A percentile compares a stretch with the other conserved stretches of the same genome.
Conservation (phyloP, 2,329 filamentous ascomycete species). For the Pseudonectria buxi region DNA sequence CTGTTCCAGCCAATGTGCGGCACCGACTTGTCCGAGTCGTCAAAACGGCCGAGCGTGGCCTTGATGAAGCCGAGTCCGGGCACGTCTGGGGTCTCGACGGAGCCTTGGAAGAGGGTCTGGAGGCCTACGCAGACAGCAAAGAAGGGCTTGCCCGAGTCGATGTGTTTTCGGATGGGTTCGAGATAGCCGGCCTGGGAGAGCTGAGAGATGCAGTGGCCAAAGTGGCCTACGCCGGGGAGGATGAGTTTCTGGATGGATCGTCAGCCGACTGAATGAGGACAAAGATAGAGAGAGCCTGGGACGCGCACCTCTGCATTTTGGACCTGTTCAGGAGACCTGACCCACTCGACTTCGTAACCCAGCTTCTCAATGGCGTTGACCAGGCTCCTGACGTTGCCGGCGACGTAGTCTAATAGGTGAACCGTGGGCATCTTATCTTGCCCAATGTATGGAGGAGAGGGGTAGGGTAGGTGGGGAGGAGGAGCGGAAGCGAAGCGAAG, state of each 20-base stretch:
- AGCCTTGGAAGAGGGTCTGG: constrained; percentile 83
- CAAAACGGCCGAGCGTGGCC: constrained; percentile 66
- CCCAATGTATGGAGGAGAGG: constrained; percentile 8
- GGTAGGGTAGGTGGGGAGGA: constrained; percentile 1
- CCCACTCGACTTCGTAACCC: constrained; percentile 89
- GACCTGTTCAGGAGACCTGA: constrained; percentile 78
- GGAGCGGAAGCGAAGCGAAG: constrained; percentile 1
- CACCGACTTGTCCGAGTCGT: constrained; percentile 75
- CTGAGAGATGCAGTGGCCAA: constrained; percentile 88
- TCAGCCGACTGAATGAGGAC: constrained; percentile 1
- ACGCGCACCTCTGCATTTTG: constrained; percentile 68
- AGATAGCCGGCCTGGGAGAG: constrained; percentile 76
- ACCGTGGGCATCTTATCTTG: constrained; percentile 66
- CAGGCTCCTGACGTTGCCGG: constrained; percentile 90
- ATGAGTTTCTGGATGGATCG: constrained; percentile 69
- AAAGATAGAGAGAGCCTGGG: not conserved
- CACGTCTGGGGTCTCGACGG: constrained; percentile 66
- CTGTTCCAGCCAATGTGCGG: constrained; percentile 99
- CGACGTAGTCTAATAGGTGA: constrained; percentile 80
- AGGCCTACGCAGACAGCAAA: constrained; percentile 96
- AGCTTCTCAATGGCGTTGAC: constrained; percentile 97
- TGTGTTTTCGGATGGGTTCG: constrained; percentile 74
- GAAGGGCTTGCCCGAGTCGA: constrained; percentile 88
- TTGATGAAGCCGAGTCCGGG: constrained; percentile 72
- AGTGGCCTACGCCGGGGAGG: constrained; percentile 93